These are phyloP conservation scores for Pythium phragmitis DNA, from an alignment of 352 stramenopile genomes.

Conservation along the genomic window DNA sequence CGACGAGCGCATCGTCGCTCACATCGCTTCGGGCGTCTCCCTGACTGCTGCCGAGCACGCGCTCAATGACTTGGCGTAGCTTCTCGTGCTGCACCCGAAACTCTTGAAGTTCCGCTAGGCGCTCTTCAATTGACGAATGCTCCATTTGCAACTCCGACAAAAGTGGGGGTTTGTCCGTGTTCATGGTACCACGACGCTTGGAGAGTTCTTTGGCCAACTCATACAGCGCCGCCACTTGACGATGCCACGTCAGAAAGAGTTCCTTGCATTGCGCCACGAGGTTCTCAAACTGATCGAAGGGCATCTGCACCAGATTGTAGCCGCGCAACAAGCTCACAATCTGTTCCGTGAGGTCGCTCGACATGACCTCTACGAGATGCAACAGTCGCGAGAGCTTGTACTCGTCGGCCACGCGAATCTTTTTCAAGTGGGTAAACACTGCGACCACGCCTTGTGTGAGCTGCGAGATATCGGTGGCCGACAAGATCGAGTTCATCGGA, in stretches of 20 bases:
- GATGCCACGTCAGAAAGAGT: slow-evolving; percentile 85
- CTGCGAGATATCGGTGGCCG: slow-evolving; percentile 83
- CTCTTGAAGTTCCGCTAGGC: slow-evolving; percentile 83
- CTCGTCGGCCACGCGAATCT: slow-evolving; percentile 86
- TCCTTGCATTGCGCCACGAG: slow-evolving; percentile 77
- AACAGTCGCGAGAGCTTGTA: slow-evolving; percentile 84
- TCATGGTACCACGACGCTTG: slow-evolving; percentile 82
- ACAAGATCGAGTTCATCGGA: slow-evolving; percentile 91
- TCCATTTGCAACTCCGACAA: slow-evolving; percentile 86
- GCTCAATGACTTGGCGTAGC: slow-evolving; percentile 84
- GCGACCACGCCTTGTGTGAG: slow-evolving; percentile 75
- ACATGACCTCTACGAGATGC: slow-evolving; percentile 85
- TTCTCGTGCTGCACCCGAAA: slow-evolving; percentile 93
- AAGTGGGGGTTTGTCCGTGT: slow-evolving; percentile 74
- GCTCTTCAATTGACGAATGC: slow-evolving; percentile 83
- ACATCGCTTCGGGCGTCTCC: slow-evolving; percentile 54
- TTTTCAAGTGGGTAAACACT: slow-evolving; percentile 90
- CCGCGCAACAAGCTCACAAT: slow-evolving; percentile 76
- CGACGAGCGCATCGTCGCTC: slow-evolving; percentile 74
- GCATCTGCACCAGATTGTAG: slow-evolving; percentile 83
- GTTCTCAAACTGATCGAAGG: slow-evolving; percentile 83
- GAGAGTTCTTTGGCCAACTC: slow-evolving; percentile 86
- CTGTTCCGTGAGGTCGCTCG: slow-evolving; percentile 82
- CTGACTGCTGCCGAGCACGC: slow-evolving; percentile 64
- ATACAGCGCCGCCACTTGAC: slow-evolving; percentile 80